Percentiles rank a stretch among this genome's conserved stretches.
Conservation (phyloP, 2,329 filamentous ascomycete genomes). For the Ophiocordyceps sinensis region DNA sequence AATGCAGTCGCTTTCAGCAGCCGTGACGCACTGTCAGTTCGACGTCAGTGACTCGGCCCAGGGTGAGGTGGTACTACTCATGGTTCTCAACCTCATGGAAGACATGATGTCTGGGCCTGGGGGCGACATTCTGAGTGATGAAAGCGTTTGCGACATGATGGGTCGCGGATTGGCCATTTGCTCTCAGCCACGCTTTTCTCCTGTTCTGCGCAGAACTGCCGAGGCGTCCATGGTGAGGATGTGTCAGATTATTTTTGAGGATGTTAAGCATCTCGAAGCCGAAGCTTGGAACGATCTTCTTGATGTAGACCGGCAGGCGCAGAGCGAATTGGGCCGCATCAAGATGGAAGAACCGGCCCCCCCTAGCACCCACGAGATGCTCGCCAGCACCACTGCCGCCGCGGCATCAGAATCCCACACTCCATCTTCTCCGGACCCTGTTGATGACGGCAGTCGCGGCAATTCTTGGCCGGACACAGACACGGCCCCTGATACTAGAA, state of each 20-base stretch:
- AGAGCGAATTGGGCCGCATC: constrained; percentile 57
- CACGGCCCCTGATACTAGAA: constrained; percentile 14
- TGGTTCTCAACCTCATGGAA: constrained; percentile 96
- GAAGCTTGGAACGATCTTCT: constrained; percentile 55
- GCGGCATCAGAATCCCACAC: neutral
- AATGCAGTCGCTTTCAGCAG: constrained; percentile 88
- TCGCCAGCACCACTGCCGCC: constrained; percentile 1
- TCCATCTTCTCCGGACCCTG: neutral
- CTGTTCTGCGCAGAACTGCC: constrained; percentile 77
- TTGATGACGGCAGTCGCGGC: neutral
- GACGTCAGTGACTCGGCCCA: constrained; percentile 91
- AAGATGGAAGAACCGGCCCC: constrained; percentile 57
- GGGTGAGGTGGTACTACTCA: constrained; percentile 86
- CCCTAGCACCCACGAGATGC: constrained; percentile 2
- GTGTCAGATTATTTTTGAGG: constrained; percentile 96
- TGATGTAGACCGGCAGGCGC: constrained; percentile 49
- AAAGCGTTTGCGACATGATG: constrained; percentile 99
- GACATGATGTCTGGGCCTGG: constrained; percentile 92
- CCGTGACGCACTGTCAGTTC: constrained; percentile 94
- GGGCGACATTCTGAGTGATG: constrained; percentile 86
- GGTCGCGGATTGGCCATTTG: constrained; percentile 94
- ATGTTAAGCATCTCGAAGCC: constrained; percentile 73
- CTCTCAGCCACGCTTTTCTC: constrained; percentile 82
- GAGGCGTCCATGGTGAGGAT: constrained; percentile 97
- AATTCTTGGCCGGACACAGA: constrained; percentile 1